These are phyloP conservation scores for Calonectria hawksworthii DNA, from an alignment of 2,329 filamentous ascomycete species.

Conservation along the genomic window DNA sequence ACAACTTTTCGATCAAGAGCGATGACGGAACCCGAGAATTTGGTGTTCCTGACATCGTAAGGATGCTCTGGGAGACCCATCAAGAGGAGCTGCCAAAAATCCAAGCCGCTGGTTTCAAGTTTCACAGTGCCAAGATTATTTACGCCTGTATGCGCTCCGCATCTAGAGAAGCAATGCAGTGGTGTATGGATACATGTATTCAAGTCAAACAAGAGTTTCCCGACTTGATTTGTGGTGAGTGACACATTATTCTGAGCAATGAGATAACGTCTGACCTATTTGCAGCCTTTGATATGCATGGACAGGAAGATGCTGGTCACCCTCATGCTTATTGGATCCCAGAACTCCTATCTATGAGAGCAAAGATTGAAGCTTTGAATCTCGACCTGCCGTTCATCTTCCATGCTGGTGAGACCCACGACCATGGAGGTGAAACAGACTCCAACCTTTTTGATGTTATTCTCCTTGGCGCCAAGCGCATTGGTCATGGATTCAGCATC, in stretches of 20 bases:
- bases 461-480: slow-evolving; percentile 82
- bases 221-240: background rate
- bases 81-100: slow-evolving; percentile 1
- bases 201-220: background rate
- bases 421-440: background rate
- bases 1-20: background rate
- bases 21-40: background rate
- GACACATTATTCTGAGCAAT: no score
- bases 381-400: background rate
- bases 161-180: background rate
- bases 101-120: background rate
- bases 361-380: background rate
- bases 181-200: slow-evolving; percentile 5
- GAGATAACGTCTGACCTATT: no score
- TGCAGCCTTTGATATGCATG: background rate
- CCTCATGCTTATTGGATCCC: slow-evolving; percentile 1
- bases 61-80: background rate
- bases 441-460: slow-evolving; percentile 70
- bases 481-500: slow-evolving; percentile 85
- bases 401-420: background rate
- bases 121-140: background rate
- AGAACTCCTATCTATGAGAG: background rate
- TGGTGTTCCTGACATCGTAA: background rate
- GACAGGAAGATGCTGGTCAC: background rate
- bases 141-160: slow-evolving; percentile 2